phyloP scores from a whole-genome alignment of 2,329 filamentous ascomycete genomes.

The Penicillium sp. region DNA sequence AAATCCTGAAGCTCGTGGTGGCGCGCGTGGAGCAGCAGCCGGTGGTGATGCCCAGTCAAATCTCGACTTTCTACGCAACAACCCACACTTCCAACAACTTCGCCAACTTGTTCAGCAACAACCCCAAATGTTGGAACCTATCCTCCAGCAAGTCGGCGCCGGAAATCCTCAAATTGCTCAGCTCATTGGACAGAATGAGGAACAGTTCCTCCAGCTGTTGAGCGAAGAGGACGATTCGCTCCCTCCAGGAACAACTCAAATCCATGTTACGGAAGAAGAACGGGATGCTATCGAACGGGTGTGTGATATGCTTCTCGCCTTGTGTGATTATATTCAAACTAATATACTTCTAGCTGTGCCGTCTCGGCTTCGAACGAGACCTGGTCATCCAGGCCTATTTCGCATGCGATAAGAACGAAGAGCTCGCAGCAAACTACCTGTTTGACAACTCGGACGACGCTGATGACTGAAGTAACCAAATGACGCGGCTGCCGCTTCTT shows the following conservation, averaged over 20 bases:
- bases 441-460: conserved; percentile 96
- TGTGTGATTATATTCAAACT: conserved; percentile 17
- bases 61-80: conserved; percentile 91
- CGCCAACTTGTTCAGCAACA: conserved; percentile 97
- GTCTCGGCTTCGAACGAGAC: conserved; percentile 89
- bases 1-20: conserved; percentile 44
- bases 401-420: conserved; percentile 99
- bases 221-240: conserved; percentile 86
- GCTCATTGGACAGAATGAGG: conserved; percentile 87
- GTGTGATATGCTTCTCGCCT: conserved; percentile 44
- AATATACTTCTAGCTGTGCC: conserved; percentile 70
- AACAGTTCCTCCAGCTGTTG: conserved; percentile 88
- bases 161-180: conserved; percentile 94
- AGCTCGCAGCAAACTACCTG: conserved; percentile 95
- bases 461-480: conserved; percentile 36
- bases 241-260: conserved; percentile 85
- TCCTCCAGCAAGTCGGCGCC: conserved; percentile 91
- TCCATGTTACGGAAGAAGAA: conserved; percentile 93
- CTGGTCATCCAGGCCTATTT: conserved; percentile 98
- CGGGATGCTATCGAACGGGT: conserved; percentile 95
- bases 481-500: conserved; percentile 17
- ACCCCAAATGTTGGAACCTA: conserved; percentile 97
- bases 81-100: conserved; percentile 96
- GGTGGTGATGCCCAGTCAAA: conserved; percentile 69
- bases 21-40: conserved; percentile 47